Conservation (phyloP, 495 filamentous ascomycete species). For the Cenococcum geophilum region DNA sequence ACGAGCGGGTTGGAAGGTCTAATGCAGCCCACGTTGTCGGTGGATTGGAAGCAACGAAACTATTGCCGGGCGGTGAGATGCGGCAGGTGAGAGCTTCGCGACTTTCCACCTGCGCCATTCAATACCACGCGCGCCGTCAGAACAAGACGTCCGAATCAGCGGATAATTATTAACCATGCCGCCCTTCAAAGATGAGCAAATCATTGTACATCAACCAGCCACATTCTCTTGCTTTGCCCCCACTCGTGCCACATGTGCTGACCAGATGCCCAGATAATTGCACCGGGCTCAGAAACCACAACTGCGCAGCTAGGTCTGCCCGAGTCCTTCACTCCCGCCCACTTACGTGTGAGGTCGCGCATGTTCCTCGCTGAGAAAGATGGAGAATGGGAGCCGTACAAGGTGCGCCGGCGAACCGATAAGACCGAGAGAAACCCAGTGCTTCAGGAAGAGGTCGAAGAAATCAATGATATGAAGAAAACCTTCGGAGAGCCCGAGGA, state of each 20-base stretch:
- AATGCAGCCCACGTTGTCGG: slow-evolving; percentile 3
- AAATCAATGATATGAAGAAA: slow-evolving; percentile 32
- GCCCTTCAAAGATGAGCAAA: slow-evolving; percentile 71
- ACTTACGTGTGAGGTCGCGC: slow-evolving; percentile 74
- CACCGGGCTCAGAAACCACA: slow-evolving; percentile 87
- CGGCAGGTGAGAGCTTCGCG: background rate
- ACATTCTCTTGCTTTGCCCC: slow-evolving; percentile 6
- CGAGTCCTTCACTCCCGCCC: slow-evolving; percentile 83
- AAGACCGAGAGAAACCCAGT: slow-evolving; percentile 29
- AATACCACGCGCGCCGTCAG: background rate
- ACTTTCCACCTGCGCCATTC: background rate
- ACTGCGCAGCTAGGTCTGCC: slow-evolving; percentile 88
- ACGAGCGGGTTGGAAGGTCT: background rate
- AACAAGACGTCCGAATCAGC: no score
- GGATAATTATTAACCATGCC: slow-evolving; percentile 46
- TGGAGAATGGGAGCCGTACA: slow-evolving; percentile 78
- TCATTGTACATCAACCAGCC: slow-evolving; percentile 49
- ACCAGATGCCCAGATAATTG: slow-evolving; percentile 61
- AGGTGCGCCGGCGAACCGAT: slow-evolving; percentile 57
- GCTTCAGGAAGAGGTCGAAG: slow-evolving; percentile 24
- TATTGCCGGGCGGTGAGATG: background rate
- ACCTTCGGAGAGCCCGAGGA: slow-evolving; percentile 43
- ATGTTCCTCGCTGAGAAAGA: slow-evolving; percentile 82
- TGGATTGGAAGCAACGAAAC: background rate
- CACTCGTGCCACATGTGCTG: slow-evolving; percentile 8